Percentiles rank a stretch among this genome's conserved stretches.
phyloP scores from a whole-genome alignment of 2,329 filamentous ascomycete genomes.

The Chaetoscypha palmicola region DNA sequence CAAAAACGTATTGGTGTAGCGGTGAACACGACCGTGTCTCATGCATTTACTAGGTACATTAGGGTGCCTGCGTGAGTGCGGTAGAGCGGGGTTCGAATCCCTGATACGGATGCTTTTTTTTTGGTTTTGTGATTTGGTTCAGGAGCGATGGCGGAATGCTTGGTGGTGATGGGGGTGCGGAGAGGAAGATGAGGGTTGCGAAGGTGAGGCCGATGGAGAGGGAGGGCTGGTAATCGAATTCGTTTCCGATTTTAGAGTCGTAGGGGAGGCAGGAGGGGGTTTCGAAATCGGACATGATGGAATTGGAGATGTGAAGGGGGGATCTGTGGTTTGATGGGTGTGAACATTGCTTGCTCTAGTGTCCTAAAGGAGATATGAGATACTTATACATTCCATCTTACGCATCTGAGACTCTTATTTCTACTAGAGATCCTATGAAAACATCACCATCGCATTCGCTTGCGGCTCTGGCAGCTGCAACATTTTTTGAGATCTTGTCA shows the following conservation, averaged over 20 bases:
- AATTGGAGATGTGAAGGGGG: neutral
- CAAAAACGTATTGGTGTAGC: no score
- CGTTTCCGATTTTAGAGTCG: neutral
- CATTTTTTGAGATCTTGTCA: no score
- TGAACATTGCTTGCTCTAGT: no score
- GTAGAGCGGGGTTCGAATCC: no score
- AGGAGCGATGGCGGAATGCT: conserved; percentile 37
- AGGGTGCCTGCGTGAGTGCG: no score
- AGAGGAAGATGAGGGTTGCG: conserved; percentile 37
- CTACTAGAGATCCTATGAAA: neutral
- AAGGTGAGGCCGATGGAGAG: conserved; percentile 37
- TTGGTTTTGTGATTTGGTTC: no score
- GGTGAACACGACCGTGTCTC: no score
- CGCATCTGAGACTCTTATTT: neutral
- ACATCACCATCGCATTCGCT: neutral
- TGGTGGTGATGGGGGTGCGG: conserved; percentile 38
- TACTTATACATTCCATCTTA: no score
- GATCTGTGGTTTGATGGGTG: no score
- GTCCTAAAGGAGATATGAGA: no score
- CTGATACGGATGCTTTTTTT: no score
- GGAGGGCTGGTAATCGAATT: conserved; percentile 17
- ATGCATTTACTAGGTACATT: no score
- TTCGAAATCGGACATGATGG: neutral
- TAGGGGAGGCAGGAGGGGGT: conserved; percentile 4
- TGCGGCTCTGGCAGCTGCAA: neutral